Percentiles rank a stretch among this genome's conserved stretches.
Evolutionary conservation across 805 yeast genomes (phyloP).

Genomic region (Candida cerambycidarum): DNA sequence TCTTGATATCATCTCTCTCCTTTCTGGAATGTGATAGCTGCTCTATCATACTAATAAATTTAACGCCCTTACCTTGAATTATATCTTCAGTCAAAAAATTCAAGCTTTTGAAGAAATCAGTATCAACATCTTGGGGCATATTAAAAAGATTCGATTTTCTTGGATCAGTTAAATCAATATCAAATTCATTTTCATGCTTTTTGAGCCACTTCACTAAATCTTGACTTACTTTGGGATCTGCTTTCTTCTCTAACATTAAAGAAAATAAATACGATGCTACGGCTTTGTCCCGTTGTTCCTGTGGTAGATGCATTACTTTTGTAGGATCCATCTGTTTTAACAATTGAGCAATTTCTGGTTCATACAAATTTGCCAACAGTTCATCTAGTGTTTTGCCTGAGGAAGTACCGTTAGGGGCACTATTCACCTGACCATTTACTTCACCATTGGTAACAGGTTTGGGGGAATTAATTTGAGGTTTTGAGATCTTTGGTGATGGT

Average conservation of each 20-base stretch:
- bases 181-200: slow-evolving; percentile 23
- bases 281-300: slow-evolving; percentile 19
- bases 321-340: not conserved
- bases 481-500: not conserved
- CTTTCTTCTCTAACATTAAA: slow-evolving; percentile 24
- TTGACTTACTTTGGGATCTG: slow-evolving; percentile 26
- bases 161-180: slow-evolving; percentile 10
- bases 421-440: too few species aligned
- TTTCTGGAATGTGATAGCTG: slow-evolving; percentile 56
- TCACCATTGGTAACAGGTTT: not conserved
- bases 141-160: slow-evolving; percentile 11
- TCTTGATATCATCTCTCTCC: not conserved
- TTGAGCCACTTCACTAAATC: slow-evolving; percentile 23
- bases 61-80: slow-evolving; percentile 72
- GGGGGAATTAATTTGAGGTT: not conserved
- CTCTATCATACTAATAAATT: slow-evolving; percentile 79
- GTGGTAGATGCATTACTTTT: too few species aligned
- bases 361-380: too few species aligned
- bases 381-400: too few species aligned
- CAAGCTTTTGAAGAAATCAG: slow-evolving; percentile 24
- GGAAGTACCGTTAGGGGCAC: too few species aligned
- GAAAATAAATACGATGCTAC: too few species aligned
- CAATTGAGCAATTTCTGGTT: too few species aligned
- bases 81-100: slow-evolving; percentile 70
- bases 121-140: slow-evolving; percentile 7